Conservation (phyloP, 2,329 filamentous ascomycete genomes). For the Cryphonectria naterciae region DNA sequence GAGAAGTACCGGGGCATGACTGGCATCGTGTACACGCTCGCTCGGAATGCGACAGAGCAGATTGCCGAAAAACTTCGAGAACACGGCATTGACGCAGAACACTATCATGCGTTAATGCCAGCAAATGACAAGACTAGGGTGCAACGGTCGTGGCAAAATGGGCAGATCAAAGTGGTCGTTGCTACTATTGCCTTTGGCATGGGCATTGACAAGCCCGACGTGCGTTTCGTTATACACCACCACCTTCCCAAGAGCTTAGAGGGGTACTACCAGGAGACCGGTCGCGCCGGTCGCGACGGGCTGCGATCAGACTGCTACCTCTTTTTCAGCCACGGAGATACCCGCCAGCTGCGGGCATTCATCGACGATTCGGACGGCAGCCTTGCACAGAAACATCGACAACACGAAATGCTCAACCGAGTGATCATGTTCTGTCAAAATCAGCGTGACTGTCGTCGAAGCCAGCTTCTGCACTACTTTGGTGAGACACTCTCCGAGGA, state of each 20-base stretch:
- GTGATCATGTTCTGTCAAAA: conserved; percentile 92
- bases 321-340: conserved; percentile 83
- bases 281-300: conserved; percentile 90
- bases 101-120: conserved; percentile 85
- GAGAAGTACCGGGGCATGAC: conserved; percentile 71
- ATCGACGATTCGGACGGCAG: conserved; percentile 81
- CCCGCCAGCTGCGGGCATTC: conserved; percentile 73
- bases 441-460: conserved; percentile 80
- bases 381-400: conserved; percentile 78
- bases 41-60: conserved; percentile 79
- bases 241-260: conserved; percentile 92
- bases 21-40: conserved; percentile 93
- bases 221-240: conserved; percentile 94
- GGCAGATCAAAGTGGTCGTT: conserved; percentile 83
- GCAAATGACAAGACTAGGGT: conserved; percentile 69
- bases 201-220: conserved; percentile 98
- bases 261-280: conserved; percentile 98
- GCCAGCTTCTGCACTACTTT: conserved; percentile 92
- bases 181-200: conserved; percentile 99
- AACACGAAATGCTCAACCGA: conserved; percentile 81
- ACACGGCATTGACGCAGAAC: conserved; percentile 71
- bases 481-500: conserved; percentile 77
- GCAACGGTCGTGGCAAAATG: conserved; percentile 82
- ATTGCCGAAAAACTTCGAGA: conserved; percentile 71
- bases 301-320: conserved; percentile 86